Base-by-base conservation (phyloP, 1,139 yeast genomes). In the Zygoascus meyerae region DNA sequence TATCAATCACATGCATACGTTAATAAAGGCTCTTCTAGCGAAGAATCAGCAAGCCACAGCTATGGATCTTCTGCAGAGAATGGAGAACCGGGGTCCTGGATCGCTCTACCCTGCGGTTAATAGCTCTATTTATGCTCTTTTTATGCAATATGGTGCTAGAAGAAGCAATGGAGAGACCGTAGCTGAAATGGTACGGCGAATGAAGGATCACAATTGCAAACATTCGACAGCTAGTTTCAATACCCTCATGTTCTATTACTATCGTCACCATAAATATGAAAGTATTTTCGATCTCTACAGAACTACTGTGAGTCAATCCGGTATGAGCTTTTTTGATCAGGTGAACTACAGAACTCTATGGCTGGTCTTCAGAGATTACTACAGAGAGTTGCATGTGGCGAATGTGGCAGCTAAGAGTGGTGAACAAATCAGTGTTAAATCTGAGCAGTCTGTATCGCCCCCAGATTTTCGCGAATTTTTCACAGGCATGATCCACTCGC, bases 61-160 rank as follows among this genome's bases (percentile, higher is more conserved):
- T 2, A 39, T 52, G 9, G 48, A 49, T 3, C 34, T 60, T 3
- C 45, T 60, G 11, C 50, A 50, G 11, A 33, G 46, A 16, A 49
- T 59, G 51, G 62, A 59, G 42, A 34, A 26, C 29, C 21, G 38
- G 6, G 18, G 39, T 12, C 41, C 37, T 8, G 28, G 43, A n/a
- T 42, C 44, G 1, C 14, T 44, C 5, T 42, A 47, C 18, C 60
- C 59, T 1, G 12, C 47, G 5, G 58, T 60, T 1, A 49, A 46
- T 17, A 45, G 54, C 11, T 46, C 49, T 3, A 52, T 55, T 11
- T 60, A 60, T 40, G 56, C 62, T 2, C 40, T 55, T 10, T 55
- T 62, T 37, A 48, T 62, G 12, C 57, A 57, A 42, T 48, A 61
- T 39, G 61, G 56, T 4, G 58, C 61, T 1, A 47, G 58, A 14